Percentiles rank a stretch among this genome's conserved stretches.
These are phyloP conservation scores for Metschnikowia amazonensis DNA, from an alignment of 805 yeast genomes.

Conservation along the genomic window DNA sequence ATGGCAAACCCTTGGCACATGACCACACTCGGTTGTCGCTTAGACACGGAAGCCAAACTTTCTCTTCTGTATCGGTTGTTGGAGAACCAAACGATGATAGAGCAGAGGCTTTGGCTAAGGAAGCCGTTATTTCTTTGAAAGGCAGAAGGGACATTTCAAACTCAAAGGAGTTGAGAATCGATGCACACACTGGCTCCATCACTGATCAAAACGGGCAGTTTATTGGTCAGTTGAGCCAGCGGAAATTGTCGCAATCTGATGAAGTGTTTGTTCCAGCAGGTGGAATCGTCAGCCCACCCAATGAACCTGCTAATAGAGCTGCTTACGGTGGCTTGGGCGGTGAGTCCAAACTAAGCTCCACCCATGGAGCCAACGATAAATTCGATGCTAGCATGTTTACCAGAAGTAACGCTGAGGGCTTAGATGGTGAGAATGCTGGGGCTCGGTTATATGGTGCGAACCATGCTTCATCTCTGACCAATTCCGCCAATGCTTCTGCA, in stretches of 20 bases:
- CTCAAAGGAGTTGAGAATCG: constrained; percentile 26
- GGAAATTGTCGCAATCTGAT: constrained; percentile 13
- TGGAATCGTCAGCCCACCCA: constrained; percentile 10
- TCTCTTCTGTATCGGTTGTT: constrained; percentile 30
- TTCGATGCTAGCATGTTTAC: not conserved
- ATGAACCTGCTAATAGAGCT: not conserved
- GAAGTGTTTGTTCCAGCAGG: constrained; percentile 6
- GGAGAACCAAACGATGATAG: constrained; percentile 24
- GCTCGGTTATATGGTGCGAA: not conserved
- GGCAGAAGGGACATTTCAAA: constrained; percentile 21
- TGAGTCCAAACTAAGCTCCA: constrained; percentile 1
- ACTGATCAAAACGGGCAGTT: constrained; percentile 26
- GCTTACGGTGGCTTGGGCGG: not conserved
- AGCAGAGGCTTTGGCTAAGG: constrained; percentile 27
- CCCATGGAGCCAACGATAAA: not conserved
- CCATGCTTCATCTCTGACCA: not conserved
- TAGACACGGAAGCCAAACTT: not conserved
- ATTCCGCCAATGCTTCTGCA: not conserved
- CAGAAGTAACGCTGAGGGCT: not conserved
- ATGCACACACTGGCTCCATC: constrained; percentile 29
- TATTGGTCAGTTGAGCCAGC: constrained; percentile 15
- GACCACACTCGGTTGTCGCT: not conserved
- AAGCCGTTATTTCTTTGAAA: constrained; percentile 24
- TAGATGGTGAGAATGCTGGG: not conserved
- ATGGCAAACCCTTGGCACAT: not conserved